phyloP scores from a whole-genome alignment of 2,329 filamentous ascomycete species.

The Apiospora malaysiana region DNA sequence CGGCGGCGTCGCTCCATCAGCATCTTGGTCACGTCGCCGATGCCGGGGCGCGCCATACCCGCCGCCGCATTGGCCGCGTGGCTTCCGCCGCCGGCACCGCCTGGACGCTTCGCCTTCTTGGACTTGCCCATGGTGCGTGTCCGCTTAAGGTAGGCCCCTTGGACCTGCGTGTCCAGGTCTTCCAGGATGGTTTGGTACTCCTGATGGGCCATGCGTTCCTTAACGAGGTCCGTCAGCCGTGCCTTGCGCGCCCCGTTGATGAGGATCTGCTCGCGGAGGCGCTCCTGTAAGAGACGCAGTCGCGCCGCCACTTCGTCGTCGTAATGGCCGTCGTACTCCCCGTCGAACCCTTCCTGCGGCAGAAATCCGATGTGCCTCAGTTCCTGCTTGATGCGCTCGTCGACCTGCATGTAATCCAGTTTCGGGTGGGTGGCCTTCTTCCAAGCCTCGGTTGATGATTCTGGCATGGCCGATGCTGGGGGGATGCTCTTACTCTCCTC shows the following conservation, averaged over 20 bases:
- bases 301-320: constrained; percentile 95
- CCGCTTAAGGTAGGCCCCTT: constrained; percentile 93
- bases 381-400: constrained; percentile 90
- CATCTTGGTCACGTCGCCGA: constrained; percentile 88
- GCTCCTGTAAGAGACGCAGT: constrained; percentile 81
- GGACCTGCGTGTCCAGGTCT: constrained; percentile 93
- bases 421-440: constrained; percentile 78
- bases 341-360: constrained; percentile 65
- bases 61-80: constrained; percentile 62
- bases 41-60: constrained; percentile 74
- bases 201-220: constrained; percentile 93
- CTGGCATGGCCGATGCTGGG: constrained; percentile 80
- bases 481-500: constrained; percentile 54
- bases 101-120: constrained; percentile 85
- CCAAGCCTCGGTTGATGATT: constrained; percentile 77
- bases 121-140: constrained; percentile 93
- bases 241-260: constrained; percentile 91
- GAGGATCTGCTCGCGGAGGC: constrained; percentile 82
- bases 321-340: constrained; percentile 86
- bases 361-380: constrained; percentile 90
- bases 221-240: constrained; percentile 82
- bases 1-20: constrained; percentile 89
- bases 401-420: constrained; percentile 83
- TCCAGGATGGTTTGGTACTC: constrained; percentile 97
- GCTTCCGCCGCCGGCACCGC: constrained; percentile 75